phyloP scores from a whole-genome alignment of 257 asterid species.

The Solanum acaule region DNA sequence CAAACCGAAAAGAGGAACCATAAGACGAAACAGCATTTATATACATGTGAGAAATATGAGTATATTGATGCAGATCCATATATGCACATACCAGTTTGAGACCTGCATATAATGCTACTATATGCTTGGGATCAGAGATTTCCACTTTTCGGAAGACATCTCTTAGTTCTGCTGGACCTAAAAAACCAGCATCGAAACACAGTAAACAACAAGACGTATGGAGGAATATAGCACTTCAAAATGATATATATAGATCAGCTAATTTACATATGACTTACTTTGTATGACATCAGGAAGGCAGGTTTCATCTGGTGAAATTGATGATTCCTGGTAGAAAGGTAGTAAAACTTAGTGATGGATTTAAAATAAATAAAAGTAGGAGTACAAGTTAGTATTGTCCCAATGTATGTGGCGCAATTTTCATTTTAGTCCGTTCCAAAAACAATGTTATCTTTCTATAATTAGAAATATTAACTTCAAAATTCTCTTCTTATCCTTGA shows the following conservation, averaged over 20 bases:
- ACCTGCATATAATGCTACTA: too few species aligned
- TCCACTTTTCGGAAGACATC: too few species aligned
- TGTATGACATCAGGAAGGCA: conserved; percentile 67
- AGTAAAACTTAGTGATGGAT: background rate
- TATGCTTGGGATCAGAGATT: too few species aligned
- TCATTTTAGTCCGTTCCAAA: background rate
- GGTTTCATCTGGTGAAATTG: conserved; percentile 51
- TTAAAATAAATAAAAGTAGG: background rate
- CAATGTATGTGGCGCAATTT: background rate
- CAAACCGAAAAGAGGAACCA: background rate
- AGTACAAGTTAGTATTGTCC: background rate
- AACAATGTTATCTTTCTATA: background rate
- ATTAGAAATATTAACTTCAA: background rate
- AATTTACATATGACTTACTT: conserved; percentile 29
- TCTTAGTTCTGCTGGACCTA: too few species aligned
- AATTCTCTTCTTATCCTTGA: background rate
- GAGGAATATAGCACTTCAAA: too few species aligned
- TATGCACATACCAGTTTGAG: background rate
- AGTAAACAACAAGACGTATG: too few species aligned
- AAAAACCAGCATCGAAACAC: too few species aligned
- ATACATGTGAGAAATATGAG: background rate
- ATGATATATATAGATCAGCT: background rate
- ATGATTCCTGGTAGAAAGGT: conserved; percentile 37
- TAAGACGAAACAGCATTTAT: background rate
- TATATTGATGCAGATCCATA: background rate